Conservation (phyloP, 805 yeast species). For the Wickerhamomyces subpelliculosus region DNA sequence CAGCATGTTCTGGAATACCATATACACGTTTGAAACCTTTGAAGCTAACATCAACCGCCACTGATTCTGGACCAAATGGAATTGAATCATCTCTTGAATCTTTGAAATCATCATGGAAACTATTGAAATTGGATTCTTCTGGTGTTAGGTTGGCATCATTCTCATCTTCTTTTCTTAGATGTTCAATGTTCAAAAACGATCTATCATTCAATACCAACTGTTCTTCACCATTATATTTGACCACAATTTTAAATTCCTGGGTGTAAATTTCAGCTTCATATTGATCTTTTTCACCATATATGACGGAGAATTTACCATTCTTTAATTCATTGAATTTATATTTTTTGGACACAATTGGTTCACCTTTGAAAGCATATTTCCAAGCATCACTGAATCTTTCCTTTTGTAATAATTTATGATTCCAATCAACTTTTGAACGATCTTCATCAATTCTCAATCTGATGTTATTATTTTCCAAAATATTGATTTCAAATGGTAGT, state of each 20-base stretch:
- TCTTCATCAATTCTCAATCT: slow-evolving; percentile 63
- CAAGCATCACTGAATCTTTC: slow-evolving; percentile 55
- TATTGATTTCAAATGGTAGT: slow-evolving; percentile 51
- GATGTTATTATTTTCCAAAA: slow-evolving; percentile 52
- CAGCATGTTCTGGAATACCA: slow-evolving; percentile 98
- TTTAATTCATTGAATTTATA: slow-evolving; percentile 15
- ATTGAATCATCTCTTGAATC: slow-evolving; percentile 60
- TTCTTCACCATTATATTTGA: slow-evolving; percentile 37
- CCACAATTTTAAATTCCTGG: slow-evolving; percentile 42
- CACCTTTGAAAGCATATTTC: slow-evolving; percentile 45
- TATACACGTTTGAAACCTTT: slow-evolving; percentile 55
- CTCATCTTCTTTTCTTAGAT: slow-evolving; percentile 47
- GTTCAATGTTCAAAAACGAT: slow-evolving; percentile 75
- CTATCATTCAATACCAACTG: slow-evolving; percentile 63
- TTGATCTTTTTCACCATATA: slow-evolving; percentile 34
- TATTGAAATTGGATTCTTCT: slow-evolving; percentile 57
- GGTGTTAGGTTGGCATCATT: slow-evolving; percentile 37
- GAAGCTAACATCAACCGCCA: slow-evolving; percentile 73
- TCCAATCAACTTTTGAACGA: slow-evolving; percentile 22
- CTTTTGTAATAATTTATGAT: slow-evolving; percentile 26
- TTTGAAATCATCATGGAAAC: slow-evolving; percentile 64
- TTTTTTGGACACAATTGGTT: slow-evolving; percentile 13
- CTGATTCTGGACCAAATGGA: slow-evolving; percentile 84
- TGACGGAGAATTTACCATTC: slow-evolving; percentile 13
- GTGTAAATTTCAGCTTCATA: slow-evolving; percentile 37